These are phyloP conservation scores for Lentinula raphanica DNA, from an alignment of 768 basidiomycete species.

Conservation along the genomic window DNA sequence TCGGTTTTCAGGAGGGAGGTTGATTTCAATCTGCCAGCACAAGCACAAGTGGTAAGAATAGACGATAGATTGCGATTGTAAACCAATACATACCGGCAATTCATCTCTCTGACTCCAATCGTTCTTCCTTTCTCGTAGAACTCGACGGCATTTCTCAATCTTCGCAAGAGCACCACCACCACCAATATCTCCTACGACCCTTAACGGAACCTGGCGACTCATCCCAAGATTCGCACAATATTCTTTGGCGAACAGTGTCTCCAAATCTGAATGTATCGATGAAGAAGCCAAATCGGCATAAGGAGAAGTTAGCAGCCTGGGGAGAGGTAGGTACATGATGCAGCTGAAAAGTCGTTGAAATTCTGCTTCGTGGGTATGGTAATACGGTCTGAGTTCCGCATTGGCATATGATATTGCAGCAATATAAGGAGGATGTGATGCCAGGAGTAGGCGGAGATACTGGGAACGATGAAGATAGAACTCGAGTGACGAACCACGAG, in stretches of 20 bases:
- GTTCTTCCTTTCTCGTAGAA: conserved; percentile 89
- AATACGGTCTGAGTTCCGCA: conserved; percentile 57
- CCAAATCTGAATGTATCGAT: conserved; percentile 70
- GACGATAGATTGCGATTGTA: not conserved
- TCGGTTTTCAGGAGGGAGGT: conserved; percentile 75
- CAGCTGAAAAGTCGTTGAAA: conserved; percentile 68
- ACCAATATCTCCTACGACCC: conserved; percentile 89
- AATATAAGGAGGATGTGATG: conserved; percentile 49
- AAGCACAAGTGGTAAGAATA: not conserved
- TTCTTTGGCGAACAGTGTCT: conserved; percentile 81
- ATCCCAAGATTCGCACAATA: conserved; percentile 85
- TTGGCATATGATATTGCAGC: conserved; percentile 75
- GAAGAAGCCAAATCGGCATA: conserved; percentile 73
- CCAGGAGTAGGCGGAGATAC: conserved; percentile 74
- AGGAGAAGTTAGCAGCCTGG: conserved; percentile 60
- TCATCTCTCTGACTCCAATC: conserved; percentile 90
- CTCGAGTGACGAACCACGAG: conserved; percentile 75
- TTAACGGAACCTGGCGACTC: conserved; percentile 83
- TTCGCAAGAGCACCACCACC: conserved; percentile 85
- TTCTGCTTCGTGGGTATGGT: conserved; percentile 53
- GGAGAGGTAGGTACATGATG: conserved; percentile 63
- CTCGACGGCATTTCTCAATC: conserved; percentile 90
- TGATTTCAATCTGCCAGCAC: conserved; percentile 82
- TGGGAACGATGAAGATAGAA: conserved; percentile 90
- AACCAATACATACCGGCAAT: conserved; percentile 65